A percentile compares a stretch with the other conserved stretches of the same genome.
phyloP scores from a whole-genome alignment of 2,329 filamentous ascomycete genomes.

The Penicillium sclerotiorum region DNA sequence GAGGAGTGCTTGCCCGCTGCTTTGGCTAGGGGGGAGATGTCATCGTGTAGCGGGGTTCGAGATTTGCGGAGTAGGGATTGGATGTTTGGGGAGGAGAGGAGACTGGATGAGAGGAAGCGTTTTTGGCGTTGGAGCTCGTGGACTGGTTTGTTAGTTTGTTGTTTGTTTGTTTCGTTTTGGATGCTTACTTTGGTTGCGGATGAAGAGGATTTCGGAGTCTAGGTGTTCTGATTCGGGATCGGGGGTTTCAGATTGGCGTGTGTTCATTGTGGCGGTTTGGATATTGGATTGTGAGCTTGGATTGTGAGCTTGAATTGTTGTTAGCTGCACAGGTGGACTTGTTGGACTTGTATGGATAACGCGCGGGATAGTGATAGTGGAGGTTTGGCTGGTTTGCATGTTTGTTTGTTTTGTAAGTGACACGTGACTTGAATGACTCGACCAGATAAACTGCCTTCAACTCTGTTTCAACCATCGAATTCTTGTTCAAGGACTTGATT shows the following conservation, averaged over 20 bases:
- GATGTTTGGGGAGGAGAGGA: constrained; percentile 43
- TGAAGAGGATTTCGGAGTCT: constrained; percentile 45
- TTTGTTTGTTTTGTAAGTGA: no score
- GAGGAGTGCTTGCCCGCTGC: constrained; percentile 35
- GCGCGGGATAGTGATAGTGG: no score
- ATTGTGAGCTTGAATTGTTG: background rate
- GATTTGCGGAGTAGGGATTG: constrained; percentile 34
- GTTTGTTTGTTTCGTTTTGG: background rate
- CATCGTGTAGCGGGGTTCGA: constrained; percentile 18
- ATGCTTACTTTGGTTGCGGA: constrained; percentile 44
- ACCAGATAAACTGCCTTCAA: no score
- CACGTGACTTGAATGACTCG: no score
- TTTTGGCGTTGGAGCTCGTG: constrained; percentile 41
- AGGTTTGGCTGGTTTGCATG: no score
- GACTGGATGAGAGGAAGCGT: constrained; percentile 43
- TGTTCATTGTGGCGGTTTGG: constrained; percentile 9
- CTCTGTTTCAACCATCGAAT: no score
- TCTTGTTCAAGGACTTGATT: no score
- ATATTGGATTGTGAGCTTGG: background rate
- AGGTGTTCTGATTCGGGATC: constrained; percentile 32
- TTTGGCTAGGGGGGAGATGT: constrained; percentile 37
- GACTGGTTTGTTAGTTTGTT: constrained; percentile 31
- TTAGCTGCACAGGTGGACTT: no score
- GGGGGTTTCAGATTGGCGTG: constrained; percentile 10
- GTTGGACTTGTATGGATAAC: no score